Evolutionary conservation across 2,329 filamentous ascomycete genomes (phyloP).

Genomic region (Grosmannia clavigera): DNA sequence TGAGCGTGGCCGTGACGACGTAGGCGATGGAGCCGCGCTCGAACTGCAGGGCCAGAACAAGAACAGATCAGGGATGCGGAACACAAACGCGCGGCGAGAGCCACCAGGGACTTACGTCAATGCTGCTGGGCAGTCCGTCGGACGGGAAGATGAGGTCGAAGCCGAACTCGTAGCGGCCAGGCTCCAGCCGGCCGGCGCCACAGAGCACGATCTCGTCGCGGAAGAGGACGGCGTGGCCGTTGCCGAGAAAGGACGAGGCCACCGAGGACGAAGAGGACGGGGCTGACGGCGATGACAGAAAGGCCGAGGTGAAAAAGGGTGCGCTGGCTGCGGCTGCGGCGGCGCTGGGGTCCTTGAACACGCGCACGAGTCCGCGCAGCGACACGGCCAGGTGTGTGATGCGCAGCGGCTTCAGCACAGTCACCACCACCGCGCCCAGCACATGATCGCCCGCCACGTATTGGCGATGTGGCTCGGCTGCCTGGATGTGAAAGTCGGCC

Average conservation of each 20-base stretch:
- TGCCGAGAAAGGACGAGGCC: constrained; percentile 46
- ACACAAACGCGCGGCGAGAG: background rate
- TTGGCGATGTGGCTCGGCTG: constrained; percentile 65
- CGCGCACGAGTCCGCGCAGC: constrained; percentile 67
- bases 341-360: constrained; percentile 56
- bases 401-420: constrained; percentile 59
- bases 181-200: constrained; percentile 62
- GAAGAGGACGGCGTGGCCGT: constrained; percentile 69
- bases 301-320: constrained; percentile 20
- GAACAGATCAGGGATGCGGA: background rate
- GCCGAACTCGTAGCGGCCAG: constrained; percentile 67
- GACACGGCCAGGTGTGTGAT: constrained; percentile 71
- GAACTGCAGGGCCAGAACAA: constrained; percentile 45
- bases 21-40: constrained; percentile 90
- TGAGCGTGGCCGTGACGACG: constrained; percentile 79
- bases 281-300: background rate
- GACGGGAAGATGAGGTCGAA: constrained; percentile 24
- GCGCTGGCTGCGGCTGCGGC: constrained; percentile 21
- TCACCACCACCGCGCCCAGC: constrained; percentile 58
- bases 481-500: constrained; percentile 65
- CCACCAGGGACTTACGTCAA: constrained; percentile 61
- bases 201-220: constrained; percentile 72
- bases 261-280: constrained; percentile 6
- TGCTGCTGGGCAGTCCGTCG: constrained; percentile 63
- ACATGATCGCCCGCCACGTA: constrained; percentile 67